phyloP scores from a whole-genome alignment of 1,139 yeast species.

The Eremothecium coryli region DNA sequence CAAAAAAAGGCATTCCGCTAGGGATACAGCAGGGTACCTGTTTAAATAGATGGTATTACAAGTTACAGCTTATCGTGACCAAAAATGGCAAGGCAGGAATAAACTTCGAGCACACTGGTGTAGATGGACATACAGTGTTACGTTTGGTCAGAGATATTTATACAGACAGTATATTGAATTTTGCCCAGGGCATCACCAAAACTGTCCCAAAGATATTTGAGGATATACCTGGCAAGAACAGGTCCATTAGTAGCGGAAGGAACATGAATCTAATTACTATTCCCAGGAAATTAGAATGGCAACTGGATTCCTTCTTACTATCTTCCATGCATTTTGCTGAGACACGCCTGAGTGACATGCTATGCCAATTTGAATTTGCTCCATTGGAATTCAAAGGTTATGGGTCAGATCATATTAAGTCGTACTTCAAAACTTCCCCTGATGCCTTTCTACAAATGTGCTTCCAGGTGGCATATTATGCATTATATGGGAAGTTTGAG shows the following conservation, averaged over 20 bases:
- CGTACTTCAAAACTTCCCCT: slow-evolving; percentile 76
- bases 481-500: slow-evolving; percentile 85
- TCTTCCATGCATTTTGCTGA: slow-evolving; percentile 84
- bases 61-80: slow-evolving; percentile 81
- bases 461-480: slow-evolving; percentile 87
- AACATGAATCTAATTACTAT: slow-evolving; percentile 42
- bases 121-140: slow-evolving; percentile 89
- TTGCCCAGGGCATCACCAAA: slow-evolving; percentile 74
- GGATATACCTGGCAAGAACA: no score
- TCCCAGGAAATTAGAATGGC: slow-evolving; percentile 88
- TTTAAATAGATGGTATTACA: slow-evolving; percentile 92
- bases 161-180: slow-evolving; percentile 79
- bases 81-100: slow-evolving; percentile 88
- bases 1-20: slow-evolving; percentile 33
- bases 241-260: slow-evolving; percentile 2
- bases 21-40: slow-evolving; percentile 92
- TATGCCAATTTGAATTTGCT: slow-evolving; percentile 81
- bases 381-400: slow-evolving; percentile 67
- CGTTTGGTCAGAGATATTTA: slow-evolving; percentile 83
- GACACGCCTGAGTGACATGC: slow-evolving; percentile 76
- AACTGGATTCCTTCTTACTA: slow-evolving; percentile 65
- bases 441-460: slow-evolving; percentile 95
- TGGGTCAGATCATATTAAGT: slow-evolving; percentile 69
- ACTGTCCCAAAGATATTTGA: slow-evolving; percentile 55
- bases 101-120: slow-evolving; percentile 92